Conservation (phyloP, 495 filamentous ascomycete genomes). For the Hyaloscypha variabilis region DNA sequence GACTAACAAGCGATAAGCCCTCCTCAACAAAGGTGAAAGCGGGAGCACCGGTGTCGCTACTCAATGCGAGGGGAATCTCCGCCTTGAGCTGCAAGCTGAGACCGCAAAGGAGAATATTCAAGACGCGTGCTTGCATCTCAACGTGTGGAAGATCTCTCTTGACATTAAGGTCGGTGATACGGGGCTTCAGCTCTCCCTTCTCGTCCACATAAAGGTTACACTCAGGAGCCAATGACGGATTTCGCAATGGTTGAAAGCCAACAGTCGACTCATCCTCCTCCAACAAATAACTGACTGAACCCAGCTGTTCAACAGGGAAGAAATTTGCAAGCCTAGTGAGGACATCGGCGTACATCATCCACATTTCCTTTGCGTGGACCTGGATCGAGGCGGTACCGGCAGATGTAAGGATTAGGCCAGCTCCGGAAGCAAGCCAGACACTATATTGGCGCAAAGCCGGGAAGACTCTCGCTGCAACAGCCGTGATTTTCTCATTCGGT, state of each 20-base stretch:
- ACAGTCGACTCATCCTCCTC: conserved; percentile 78
- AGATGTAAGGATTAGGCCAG: conserved; percentile 51
- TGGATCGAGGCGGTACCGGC: conserved; percentile 57
- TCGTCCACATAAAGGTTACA: conserved; percentile 39
- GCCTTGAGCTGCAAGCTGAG: conserved; percentile 49
- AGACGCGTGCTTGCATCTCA: conserved; percentile 72
- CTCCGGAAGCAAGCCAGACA: conserved; percentile 65
- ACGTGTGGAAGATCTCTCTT: conserved; percentile 64
- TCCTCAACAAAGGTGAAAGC: conserved; percentile 22
- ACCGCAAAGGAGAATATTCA: conserved; percentile 68
- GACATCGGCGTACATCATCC: conserved; percentile 71
- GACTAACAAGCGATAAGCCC: conserved; percentile 9
- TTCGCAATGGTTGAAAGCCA: conserved; percentile 69
- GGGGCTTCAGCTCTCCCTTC: conserved; percentile 50
- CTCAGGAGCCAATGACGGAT: conserved; percentile 35
- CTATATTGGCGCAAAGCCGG: conserved; percentile 74
- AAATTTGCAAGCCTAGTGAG: conserved; percentile 64
- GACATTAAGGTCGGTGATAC: conserved; percentile 55
- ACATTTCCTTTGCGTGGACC: conserved; percentile 65
- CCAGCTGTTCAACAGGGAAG: conserved; percentile 60
- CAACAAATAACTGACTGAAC: conserved; percentile 66
- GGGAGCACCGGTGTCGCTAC: neutral
- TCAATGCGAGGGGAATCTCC: conserved; percentile 20
- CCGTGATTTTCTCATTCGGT: conserved; percentile 60
- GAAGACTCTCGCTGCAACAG: conserved; percentile 64